Conservation (phyloP, 2,329 filamentous ascomycete species). For the Aspergillus ochraceoroseus region DNA sequence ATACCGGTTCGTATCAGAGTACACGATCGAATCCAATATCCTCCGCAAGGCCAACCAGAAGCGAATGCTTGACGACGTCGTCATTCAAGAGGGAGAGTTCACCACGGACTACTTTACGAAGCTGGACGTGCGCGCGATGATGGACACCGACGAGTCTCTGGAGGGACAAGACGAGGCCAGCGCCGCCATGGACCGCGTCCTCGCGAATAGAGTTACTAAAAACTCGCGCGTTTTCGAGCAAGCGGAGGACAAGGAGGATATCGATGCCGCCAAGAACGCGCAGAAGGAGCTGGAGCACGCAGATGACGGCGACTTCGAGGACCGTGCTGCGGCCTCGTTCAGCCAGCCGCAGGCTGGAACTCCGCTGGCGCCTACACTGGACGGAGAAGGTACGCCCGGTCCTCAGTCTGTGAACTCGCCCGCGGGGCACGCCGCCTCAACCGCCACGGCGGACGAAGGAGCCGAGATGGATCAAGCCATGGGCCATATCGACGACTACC, state of each 20-base stretch:
- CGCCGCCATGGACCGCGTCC: constrained; percentile 78
- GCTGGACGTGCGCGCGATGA: constrained; percentile 62
- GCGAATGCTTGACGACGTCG: constrained; percentile 93
- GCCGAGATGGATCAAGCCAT: constrained; percentile 46
- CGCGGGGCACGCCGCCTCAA: constrained; percentile 16
- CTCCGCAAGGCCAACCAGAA: constrained; percentile 95
- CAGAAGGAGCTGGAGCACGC: constrained; percentile 81
- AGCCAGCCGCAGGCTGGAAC: constrained; percentile 32
- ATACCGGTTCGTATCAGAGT: constrained; percentile 85
- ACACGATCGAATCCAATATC: constrained; percentile 97
- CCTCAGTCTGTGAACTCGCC: constrained; percentile 14
- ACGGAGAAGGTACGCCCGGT: constrained; percentile 23
- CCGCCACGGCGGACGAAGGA: constrained; percentile 20
- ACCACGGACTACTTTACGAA: constrained; percentile 95
- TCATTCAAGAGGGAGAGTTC: constrained; percentile 97
- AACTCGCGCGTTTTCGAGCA: constrained; percentile 74
- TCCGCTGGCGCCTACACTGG: constrained; percentile 37
- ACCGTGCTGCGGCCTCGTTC: constrained; percentile 48
- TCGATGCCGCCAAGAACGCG: constrained; percentile 77
- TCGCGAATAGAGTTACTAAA: constrained; percentile 62
- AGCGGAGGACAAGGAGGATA: constrained; percentile 89
- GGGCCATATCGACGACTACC: constrained; percentile 67
- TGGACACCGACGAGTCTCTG: constrained; percentile 53
- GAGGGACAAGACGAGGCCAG: constrained; percentile 67
- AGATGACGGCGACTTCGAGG: constrained; percentile 79